A percentile compares a stretch with the other conserved stretches of the same genome.
phyloP scores from a whole-genome alignment of 768 basidiomycete species.

The Punctularia strigosozonata region DNA sequence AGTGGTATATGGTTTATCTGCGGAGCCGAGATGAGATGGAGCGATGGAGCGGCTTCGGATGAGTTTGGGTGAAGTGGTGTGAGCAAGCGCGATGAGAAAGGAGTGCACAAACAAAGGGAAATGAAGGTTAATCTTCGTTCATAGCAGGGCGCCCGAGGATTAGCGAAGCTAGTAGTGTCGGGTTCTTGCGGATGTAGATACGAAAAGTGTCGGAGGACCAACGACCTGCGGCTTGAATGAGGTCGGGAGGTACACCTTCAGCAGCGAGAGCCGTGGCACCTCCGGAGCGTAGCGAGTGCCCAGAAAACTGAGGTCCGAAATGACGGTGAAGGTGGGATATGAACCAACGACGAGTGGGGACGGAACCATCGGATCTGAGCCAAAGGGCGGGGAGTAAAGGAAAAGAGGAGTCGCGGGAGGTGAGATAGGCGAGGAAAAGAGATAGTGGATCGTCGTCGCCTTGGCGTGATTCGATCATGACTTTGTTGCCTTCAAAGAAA shows the following conservation, averaged over 20 bases:
- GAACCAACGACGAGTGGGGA: constrained; percentile 26
- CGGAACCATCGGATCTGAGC: constrained; percentile 16
- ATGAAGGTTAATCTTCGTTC: too few species aligned
- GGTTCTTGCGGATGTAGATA: constrained; percentile 29
- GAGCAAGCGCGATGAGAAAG: too few species aligned
- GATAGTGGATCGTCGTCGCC: not conserved
- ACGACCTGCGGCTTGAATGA: constrained; percentile 25
- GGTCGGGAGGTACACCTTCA: constrained; percentile 14
- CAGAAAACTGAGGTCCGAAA: constrained; percentile 14
- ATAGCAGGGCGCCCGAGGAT: too few species aligned
- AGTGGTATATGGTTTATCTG: too few species aligned
- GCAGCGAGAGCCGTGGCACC: constrained; percentile 28
- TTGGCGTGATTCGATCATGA: constrained; percentile 6
- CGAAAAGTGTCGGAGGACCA: constrained; percentile 26
- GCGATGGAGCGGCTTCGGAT: too few species aligned
- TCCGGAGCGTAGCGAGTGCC: constrained; percentile 28
- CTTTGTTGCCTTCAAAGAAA: constrained; percentile 10
- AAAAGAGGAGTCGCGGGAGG: constrained; percentile 13
- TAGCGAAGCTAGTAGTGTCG: constrained; percentile 18
- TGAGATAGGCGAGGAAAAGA: constrained; percentile 14
- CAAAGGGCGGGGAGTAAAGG: constrained; percentile 21
- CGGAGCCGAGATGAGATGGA: too few species aligned
- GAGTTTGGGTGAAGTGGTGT: too few species aligned
- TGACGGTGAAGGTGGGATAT: constrained; percentile 12
- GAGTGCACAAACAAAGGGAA: too few species aligned